Percentiles rank a stretch among this genome's conserved stretches.
phyloP scores from a whole-genome alignment of 2,329 filamentous ascomycete species.

The Chrysoporthe puriensis region DNA sequence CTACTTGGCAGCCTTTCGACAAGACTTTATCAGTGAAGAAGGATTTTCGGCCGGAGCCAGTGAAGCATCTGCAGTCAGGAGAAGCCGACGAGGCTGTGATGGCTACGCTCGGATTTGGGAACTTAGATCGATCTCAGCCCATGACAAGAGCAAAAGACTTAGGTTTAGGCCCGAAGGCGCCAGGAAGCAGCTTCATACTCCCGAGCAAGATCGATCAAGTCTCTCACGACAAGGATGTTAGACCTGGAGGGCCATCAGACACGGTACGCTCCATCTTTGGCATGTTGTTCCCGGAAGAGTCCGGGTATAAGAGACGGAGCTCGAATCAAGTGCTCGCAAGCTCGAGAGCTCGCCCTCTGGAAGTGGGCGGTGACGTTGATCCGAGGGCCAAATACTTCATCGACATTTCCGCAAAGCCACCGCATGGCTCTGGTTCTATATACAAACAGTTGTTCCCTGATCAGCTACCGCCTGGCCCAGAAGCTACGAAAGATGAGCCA shows the following conservation, averaged over 20 bases:
- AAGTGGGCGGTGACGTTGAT: background rate
- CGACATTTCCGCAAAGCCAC: background rate
- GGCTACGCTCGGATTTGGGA: no score
- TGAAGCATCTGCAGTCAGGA: background rate
- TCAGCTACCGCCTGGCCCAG: background rate
- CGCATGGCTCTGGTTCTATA: background rate
- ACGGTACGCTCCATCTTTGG: conserved; percentile 19
- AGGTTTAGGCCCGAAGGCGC: background rate
- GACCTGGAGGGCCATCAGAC: background rate
- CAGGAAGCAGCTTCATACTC: background rate
- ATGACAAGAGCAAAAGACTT: background rate
- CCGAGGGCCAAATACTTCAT: background rate
- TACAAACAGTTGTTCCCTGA: conserved; percentile 26
- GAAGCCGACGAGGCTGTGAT: no score
- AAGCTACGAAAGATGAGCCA: background rate
- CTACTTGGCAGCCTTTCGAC: conserved; percentile 4
- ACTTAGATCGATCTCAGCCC: background rate
- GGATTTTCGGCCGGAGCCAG: background rate
- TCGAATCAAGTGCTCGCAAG: background rate
- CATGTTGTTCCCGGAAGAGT: conserved; percentile 19
- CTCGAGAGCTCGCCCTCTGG: background rate
- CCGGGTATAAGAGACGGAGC: background rate
- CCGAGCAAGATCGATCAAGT: background rate
- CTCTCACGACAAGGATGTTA: no score
- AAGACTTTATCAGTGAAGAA: background rate